Evolutionary conservation across 345 rosid genomes (phyloP), one percentile per base, ranked within the genome.

Genomic region (Gossypium bickii): DNA sequence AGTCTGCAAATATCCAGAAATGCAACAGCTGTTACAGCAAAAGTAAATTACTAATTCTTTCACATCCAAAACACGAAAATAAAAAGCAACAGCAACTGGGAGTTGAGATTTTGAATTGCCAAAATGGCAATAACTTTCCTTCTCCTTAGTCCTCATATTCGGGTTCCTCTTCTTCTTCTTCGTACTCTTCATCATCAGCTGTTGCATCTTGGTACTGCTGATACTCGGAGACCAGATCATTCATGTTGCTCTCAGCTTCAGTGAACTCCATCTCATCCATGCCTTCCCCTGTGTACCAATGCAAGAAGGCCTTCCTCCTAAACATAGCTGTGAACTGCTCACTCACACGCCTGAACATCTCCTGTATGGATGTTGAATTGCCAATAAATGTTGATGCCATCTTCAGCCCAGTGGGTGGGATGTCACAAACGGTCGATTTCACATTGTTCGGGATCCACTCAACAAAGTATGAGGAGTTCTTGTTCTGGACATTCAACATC

Each of bases 201-300:
- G 90, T 87, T 44, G 94, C 94, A 83, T 90, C 94, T 70, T 90
- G 94, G 79, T 90, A 90, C 74, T 90, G 92, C 81, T 90, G 94
- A 63, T 90, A 90, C 83, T 90, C 92, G 0, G 90, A 85, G n/a
- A 90, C 94, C 59, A 89, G 73, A 61, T 89, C 94, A 6, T 89
- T 89, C 94, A 89, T 89, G 86, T 89, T 89, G 80, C 92, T 89
- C 74, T 89, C 93, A 0, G 92, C 93, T 78, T 89, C 90, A 0
- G 90, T 86, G 52, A 87, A 85, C 79, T 86, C 92, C 93, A 89
- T 86, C 81, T 89, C 89, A 60, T 89, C 92, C 94, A 88, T 87
- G 0, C 92, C 92, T 70, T 86, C 92, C 5, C 89, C 89, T 0
- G 92, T 88, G 71, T 86, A 89, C 92, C 89, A 85, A 64, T 88